Conservation (phyloP, 1,284 basidiomycete species). For the Marasmius tenuissimus region DNA sequence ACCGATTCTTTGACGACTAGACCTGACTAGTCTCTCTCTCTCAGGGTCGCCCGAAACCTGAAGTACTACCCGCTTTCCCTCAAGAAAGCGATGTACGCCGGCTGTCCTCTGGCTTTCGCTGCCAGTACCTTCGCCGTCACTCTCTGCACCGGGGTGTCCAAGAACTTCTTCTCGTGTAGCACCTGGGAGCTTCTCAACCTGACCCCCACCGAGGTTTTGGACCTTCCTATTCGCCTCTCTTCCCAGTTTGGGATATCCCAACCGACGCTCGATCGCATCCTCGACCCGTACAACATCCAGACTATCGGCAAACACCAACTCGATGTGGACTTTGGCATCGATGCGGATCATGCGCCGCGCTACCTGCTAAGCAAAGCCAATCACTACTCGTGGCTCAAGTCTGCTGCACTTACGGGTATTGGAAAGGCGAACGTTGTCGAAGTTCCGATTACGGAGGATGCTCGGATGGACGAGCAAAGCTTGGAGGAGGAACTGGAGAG, state of each 20-base stretch:
- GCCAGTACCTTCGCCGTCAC: constrained; percentile 27
- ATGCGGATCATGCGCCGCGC: not conserved
- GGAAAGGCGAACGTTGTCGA: constrained; percentile 38
- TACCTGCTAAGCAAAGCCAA: constrained; percentile 34
- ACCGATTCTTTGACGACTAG: not conserved
- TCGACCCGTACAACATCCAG: constrained; percentile 34
- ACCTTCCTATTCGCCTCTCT: constrained; percentile 26
- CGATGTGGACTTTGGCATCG: not conserved
- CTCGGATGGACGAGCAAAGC: constrained; percentile 33
- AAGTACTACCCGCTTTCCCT: constrained; percentile 41
- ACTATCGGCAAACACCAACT: constrained; percentile 32
- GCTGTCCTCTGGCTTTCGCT: constrained; percentile 26
- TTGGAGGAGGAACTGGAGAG: constrained; percentile 30
- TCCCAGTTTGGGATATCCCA: constrained; percentile 28
- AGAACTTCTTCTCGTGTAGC: constrained; percentile 24
- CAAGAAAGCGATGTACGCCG: constrained; percentile 27
- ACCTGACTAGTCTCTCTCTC: not conserved
- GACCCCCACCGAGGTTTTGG: constrained; percentile 22
- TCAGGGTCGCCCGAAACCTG: constrained; percentile 29
- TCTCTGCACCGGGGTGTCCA: constrained; percentile 20
- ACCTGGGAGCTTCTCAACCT: constrained; percentile 35
- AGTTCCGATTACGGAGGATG: constrained; percentile 35
- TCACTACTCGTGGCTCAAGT: constrained; percentile 52
- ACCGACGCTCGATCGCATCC: constrained; percentile 20
- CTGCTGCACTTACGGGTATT: constrained; percentile 42